Evolutionary conservation across 1,139 yeast species (phyloP), one percentile per base, ranked within the genome.

Genomic region (Yamadazyma triangularis): DNA sequence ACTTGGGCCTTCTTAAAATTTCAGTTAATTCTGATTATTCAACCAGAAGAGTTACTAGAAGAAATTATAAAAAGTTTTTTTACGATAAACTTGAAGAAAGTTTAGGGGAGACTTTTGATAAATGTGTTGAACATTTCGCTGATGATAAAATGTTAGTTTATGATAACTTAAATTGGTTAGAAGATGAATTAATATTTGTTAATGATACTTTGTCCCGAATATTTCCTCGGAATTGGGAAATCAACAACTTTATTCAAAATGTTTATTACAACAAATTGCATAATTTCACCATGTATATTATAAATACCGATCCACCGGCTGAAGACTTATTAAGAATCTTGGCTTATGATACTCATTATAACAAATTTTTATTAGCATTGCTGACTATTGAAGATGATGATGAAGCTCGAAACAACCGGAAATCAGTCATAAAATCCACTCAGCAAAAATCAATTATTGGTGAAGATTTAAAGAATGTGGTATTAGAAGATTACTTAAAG

Each of bases 91-190:
- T 88, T 26, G 74, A 77, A 45, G 71, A 69, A 30, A 70, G 83
- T 12, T 71, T 89, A 12, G 64, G 60, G 22, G 85, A 78, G 13
- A 79, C 82, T 12, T 88, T 86, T 56, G 63, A 68, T 26, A 78
- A 78, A 38, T 85, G 91, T 48, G 60, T 68, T 26, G 64, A 75
- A 29, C 78, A 81, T 32, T 82, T 71, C 45, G 51, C 61, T 3
- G 62, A 71, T 9, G 77, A 73, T 34, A 66, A 64, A 26, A 75
- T 77, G 53, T 70, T 67, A 13, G 77, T 89, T 2, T 68, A 83
- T 39, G 82, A 81, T 25, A 79, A 83, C 40, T 60, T 89, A 31
- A 81, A 79, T 35, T 89, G 96, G 93, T 72, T 89, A 13, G 88
- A 83, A 51, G 81, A 82, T 40, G 97, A 91, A 47, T 59, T 91